Evolutionary conservation across 139 green algal species (phyloP).

Genomic region (Chlorella sp.): DNA sequence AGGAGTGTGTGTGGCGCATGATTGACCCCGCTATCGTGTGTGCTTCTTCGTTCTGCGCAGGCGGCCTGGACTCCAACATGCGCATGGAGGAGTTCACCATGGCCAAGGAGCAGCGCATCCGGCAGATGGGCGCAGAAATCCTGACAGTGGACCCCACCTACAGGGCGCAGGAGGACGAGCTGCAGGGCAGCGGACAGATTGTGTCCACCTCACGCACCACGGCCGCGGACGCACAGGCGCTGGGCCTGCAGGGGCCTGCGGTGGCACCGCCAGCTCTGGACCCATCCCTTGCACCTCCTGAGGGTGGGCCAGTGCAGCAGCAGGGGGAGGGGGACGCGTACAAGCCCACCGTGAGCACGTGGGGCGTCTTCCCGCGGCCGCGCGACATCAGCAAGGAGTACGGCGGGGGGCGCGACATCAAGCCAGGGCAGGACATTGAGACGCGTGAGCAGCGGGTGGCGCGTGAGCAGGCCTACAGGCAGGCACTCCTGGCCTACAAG

Average conservation of each 20-base stretch:
- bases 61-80: conserved; percentile 13
- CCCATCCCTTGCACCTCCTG: conserved; percentile 17
- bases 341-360: conserved; percentile 60
- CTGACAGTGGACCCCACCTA: conserved; percentile 51
- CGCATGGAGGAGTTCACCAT: conserved; percentile 58
- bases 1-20: no score
- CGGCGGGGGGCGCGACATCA: conserved; percentile 66
- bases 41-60: not conserved
- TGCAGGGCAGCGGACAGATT: not conserved
- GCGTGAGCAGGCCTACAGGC: conserved; percentile 19
- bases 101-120: conserved; percentile 38
- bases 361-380: conserved; percentile 81
- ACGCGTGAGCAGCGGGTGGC: conserved; percentile 25
- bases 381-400: conserved; percentile 75
- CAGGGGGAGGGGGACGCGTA: conserved; percentile 17
- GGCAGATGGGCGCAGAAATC: conserved; percentile 39
- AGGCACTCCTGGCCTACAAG: conserved; percentile 30
- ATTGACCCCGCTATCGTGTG: not conserved
- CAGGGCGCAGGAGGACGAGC: conserved; percentile 10
- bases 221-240: not conserved
- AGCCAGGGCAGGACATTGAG: conserved; percentile 64
- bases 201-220: not conserved
- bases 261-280: no score
- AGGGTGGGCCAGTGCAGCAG: conserved; percentile 15
- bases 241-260: conserved; percentile 3